Conservation (phyloP, 805 yeast species). For the Sugiyamaella lignohabitans region DNA sequence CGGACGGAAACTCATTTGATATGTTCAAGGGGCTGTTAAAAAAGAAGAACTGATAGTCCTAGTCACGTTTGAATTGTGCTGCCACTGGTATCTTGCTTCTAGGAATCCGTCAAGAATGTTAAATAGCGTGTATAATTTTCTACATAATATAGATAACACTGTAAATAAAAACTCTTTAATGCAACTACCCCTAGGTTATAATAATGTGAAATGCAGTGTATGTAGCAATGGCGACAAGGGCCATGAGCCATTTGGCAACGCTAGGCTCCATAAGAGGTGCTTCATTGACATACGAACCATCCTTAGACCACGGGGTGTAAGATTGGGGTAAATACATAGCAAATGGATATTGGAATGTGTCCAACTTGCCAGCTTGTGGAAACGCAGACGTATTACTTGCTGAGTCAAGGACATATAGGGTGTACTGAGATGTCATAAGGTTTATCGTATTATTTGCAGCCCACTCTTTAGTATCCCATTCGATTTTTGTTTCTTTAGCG, state of each 20-base stretch:
- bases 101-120: no score
- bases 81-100: no score
- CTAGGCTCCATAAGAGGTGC: constrained; percentile 14
- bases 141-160: no score
- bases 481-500: constrained; percentile 24
- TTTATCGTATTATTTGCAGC: constrained; percentile 25
- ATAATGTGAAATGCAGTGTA: constrained; percentile 16
- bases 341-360: constrained; percentile 28
- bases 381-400: constrained; percentile 23
- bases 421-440: constrained; percentile 32
- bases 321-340: constrained; percentile 35
- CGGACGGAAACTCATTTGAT: constrained; percentile 97
- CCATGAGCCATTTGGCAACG: constrained; percentile 18
- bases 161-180: background rate
- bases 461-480: constrained; percentile 34
- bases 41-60: no score
- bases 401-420: constrained; percentile 34
- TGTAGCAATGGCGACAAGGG: constrained; percentile 13
- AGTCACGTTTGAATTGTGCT: no score
- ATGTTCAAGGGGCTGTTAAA: constrained; percentile 85
- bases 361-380: constrained; percentile 32
- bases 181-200: background rate
- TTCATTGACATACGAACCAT: constrained; percentile 17
- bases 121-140: no score
- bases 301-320: constrained; percentile 29